Percentiles rank a stretch among this genome's conserved stretches.
These are phyloP conservation scores for Neurospora sp. DNA, from an alignment of 495 filamentous ascomycete species.

Conservation along the genomic window DNA sequence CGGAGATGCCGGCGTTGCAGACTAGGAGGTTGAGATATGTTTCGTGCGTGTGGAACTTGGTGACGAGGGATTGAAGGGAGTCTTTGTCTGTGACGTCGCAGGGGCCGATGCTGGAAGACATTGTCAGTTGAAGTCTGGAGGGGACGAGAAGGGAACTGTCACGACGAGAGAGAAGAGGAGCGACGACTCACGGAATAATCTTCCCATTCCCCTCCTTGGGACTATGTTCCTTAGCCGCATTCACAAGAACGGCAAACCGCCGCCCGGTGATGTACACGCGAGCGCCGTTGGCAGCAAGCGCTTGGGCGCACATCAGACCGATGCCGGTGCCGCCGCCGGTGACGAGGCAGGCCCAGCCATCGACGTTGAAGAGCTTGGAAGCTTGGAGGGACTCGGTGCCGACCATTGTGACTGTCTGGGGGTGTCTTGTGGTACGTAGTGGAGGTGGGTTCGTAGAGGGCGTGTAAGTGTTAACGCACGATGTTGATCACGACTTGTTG, in stretches of 20 bases:
- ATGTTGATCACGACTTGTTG: no score
- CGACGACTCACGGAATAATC: conserved; percentile 18
- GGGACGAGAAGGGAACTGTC: no score
- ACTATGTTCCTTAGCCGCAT: conserved; percentile 31
- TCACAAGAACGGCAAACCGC: conserved; percentile 42
- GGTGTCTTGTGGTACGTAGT: no score
- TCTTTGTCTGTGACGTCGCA: conserved; percentile 55
- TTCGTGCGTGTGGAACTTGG: conserved; percentile 30
- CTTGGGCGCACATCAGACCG: conserved; percentile 52
- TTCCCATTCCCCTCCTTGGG: conserved; percentile 15
- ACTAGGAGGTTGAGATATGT: conserved; percentile 49
- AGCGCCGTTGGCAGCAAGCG: conserved; percentile 53
- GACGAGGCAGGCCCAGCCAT: conserved; percentile 46
- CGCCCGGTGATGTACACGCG: conserved; percentile 57
- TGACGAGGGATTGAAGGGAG: conserved; percentile 36
- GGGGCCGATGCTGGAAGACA: conserved; percentile 17
- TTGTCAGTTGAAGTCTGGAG: neutral
- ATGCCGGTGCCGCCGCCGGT: conserved; percentile 51
- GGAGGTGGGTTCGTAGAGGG: no score
- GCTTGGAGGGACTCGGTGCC: conserved; percentile 26
- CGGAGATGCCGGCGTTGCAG: conserved; percentile 45
- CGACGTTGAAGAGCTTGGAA: conserved; percentile 39
- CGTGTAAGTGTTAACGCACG: no score
- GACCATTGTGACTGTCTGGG: conserved; percentile 3
- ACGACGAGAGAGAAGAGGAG: neutral